Evolutionary conservation across 202 grass and related monocot genomes (phyloP).

Genomic region (Alloteropsis angusta): DNA sequence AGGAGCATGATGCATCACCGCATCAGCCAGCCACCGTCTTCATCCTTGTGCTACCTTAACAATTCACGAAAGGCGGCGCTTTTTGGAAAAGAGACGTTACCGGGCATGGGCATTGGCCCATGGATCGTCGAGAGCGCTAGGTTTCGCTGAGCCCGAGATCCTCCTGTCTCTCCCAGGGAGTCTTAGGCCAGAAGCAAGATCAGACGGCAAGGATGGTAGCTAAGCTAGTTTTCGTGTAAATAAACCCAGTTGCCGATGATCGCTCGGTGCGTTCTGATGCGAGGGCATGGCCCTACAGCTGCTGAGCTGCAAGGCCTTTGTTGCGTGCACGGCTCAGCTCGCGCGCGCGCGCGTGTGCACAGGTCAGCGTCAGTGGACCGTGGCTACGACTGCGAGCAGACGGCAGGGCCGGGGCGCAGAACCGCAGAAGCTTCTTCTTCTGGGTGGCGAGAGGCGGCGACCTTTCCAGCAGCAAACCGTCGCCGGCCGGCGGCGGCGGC

Average conservation of each 20-base stretch:
- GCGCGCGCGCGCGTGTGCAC: neutral
- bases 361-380: neutral
- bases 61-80: slow-evolving; percentile 11
- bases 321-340: slow-evolving; percentile 41
- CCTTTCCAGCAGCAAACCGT: slow-evolving; percentile 17
- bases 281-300: neutral
- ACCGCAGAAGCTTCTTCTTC: slow-evolving; percentile 25
- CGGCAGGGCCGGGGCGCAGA: neutral
- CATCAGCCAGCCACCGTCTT: too few species aligned
- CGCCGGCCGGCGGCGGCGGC: neutral
- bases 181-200: slow-evolving; percentile 29
- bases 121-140: neutral
- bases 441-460: neutral
- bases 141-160: neutral
- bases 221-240: neutral
- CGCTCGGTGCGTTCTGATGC: neutral
- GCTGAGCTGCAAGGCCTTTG: neutral
- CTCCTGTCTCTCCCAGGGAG: neutral
- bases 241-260: neutral
- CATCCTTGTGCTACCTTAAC: neutral
- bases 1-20: too few species aligned
- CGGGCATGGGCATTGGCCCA: neutral
- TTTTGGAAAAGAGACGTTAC: slow-evolving; percentile 16
- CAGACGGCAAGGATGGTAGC: neutral
- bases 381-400: neutral